phyloP scores from a whole-genome alignment of 768 basidiomycete genomes.

The Pulveroboletus frians region DNA sequence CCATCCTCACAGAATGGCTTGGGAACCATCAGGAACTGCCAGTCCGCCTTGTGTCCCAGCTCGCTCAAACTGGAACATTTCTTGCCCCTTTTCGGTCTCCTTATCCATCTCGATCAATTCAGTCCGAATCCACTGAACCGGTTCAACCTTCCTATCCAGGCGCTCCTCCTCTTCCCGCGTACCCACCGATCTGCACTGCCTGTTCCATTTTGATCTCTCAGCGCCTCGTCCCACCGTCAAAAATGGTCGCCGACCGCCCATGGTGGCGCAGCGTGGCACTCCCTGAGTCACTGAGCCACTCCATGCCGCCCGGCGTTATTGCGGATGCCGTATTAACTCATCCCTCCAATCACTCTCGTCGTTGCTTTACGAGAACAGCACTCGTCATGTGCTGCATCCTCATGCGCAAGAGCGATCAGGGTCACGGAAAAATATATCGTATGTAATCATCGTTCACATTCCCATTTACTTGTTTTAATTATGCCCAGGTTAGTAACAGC shows the following conservation, averaged over 20 bases:
- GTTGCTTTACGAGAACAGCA: conserved; percentile 9
- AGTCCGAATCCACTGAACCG: conserved; percentile 13
- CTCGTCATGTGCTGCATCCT: conserved; percentile 4
- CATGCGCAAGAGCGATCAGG: conserved; percentile 19
- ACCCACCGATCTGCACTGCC: conserved; percentile 13
- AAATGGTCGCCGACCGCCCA: background rate
- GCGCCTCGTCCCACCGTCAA: conserved; percentile 3
- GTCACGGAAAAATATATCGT: background rate
- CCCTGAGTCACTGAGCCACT: background rate
- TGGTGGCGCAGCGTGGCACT: conserved; percentile 2
- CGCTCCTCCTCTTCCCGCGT: background rate
- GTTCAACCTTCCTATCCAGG: background rate
- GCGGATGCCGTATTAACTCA: conserved; percentile 13
- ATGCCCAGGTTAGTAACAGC: conserved; percentile 1
- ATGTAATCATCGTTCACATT: conserved; percentile 2
- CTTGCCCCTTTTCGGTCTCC: conserved; percentile 9
- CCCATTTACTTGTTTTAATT: conserved; percentile 1
- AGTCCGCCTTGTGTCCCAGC: conserved; percentile 26
- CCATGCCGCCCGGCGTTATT: conserved; percentile 14
- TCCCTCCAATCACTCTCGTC: background rate
- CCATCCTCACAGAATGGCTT: conserved; percentile 11
- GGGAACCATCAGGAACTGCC: conserved; percentile 29
- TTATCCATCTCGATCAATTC: conserved; percentile 24
- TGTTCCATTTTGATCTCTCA: conserved; percentile 2
- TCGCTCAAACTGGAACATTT: conserved; percentile 15